Evolutionary conservation across 1,139 yeast species (phyloP).

Genomic region (Zygoascus sp.): DNA sequence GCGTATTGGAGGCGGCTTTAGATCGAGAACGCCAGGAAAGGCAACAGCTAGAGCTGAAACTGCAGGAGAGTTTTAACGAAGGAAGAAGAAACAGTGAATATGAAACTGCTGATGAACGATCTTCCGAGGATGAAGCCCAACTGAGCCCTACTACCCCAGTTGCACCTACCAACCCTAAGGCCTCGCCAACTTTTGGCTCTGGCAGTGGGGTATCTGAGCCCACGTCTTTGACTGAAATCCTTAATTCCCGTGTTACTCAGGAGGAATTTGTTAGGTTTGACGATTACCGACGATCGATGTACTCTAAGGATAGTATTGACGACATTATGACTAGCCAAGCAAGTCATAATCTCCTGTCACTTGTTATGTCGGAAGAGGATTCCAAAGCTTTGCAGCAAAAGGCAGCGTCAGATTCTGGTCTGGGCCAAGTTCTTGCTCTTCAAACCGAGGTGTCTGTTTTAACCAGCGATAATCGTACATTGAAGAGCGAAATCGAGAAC

Average conservation of each 20-base stretch:
- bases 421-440: slow-evolving; percentile 11
- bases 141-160: background rate
- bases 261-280: background rate
- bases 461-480: slow-evolving; percentile 22
- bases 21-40: slow-evolving; percentile 23
- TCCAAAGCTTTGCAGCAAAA: background rate
- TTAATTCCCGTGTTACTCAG: background rate
- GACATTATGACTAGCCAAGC: slow-evolving; percentile 1
- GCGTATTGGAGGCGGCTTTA: slow-evolving; percentile 24
- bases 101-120: slow-evolving; percentile 6
- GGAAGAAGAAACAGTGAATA: background rate
- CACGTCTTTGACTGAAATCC: background rate
- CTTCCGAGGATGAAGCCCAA: slow-evolving; percentile 5
- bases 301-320: slow-evolving; percentile 4
- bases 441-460: slow-evolving; percentile 26
- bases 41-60: slow-evolving; percentile 1
- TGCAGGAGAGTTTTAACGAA: background rate
- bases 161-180: background rate
- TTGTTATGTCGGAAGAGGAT: background rate
- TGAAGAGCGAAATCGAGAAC: slow-evolving; percentile 24
- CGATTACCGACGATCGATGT: background rate
- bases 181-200: background rate
- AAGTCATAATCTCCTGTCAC: background rate
- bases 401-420: background rate
- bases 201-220: background rate